phyloP scores from a whole-genome alignment of 108 stramenopile species.

The Aurantiochytrium sp. region DNA sequence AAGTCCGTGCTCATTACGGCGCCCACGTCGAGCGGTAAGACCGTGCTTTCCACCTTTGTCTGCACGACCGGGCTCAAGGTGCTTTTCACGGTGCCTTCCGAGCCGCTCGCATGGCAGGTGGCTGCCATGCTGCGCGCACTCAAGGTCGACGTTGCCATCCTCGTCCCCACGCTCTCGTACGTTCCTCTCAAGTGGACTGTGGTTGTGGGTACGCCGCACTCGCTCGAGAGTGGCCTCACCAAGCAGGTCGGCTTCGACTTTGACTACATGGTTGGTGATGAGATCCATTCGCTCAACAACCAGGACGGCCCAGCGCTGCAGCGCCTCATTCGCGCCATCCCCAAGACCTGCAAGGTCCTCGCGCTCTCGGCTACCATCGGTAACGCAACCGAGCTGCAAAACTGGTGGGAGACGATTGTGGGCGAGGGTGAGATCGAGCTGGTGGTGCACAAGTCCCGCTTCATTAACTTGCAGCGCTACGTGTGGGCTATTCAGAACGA shows the following conservation, averaged over 20 bases:
- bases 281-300: slow-evolving; percentile 94
- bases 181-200: slow-evolving; percentile 60
- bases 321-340: slow-evolving; percentile 78
- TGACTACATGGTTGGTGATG: slow-evolving; percentile 93
- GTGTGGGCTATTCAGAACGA: slow-evolving; percentile 62
- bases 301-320: slow-evolving; percentile 94
- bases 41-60: slow-evolving; percentile 92
- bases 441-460: slow-evolving; percentile 78
- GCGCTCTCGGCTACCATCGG: slow-evolving; percentile 97
- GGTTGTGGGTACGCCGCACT: slow-evolving; percentile 91
- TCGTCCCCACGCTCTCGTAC: not conserved
- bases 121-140: slow-evolving; percentile 71
- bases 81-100: slow-evolving; percentile 93
- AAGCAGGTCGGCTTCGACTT: slow-evolving; percentile 98
- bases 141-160: slow-evolving; percentile 80
- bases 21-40: slow-evolving; percentile 96
- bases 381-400: slow-evolving; percentile 80
- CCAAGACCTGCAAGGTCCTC: slow-evolving; percentile 76
- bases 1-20: slow-evolving; percentile 91
- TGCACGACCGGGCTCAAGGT: slow-evolving; percentile 62
- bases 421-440: slow-evolving; percentile 73
- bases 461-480: slow-evolving; percentile 96
- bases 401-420: slow-evolving; percentile 81
- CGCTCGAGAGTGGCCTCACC: slow-evolving; percentile 78
- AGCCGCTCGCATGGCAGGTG: slow-evolving; percentile 98